Percentiles rank a stretch among this genome's conserved stretches.
Evolutionary conservation across 805 yeast genomes (phyloP).

Genomic region (Suhomyces sp.): DNA sequence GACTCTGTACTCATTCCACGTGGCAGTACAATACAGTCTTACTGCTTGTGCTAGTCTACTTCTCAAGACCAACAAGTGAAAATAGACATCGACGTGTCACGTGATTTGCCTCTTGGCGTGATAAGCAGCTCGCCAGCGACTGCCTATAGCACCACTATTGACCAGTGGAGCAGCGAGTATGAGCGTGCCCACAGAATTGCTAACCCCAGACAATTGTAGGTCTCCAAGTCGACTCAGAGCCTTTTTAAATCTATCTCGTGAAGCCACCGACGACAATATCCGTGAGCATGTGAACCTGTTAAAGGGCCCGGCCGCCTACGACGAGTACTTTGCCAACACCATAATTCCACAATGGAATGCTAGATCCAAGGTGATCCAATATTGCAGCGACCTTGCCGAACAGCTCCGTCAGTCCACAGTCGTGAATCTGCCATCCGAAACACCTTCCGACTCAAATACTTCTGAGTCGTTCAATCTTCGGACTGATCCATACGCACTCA

Average conservation of each 20-base stretch:
- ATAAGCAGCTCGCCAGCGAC: not conserved
- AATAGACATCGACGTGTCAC: not conserved
- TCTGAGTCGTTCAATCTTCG: constrained; percentile 27
- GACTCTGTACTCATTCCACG: not conserved
- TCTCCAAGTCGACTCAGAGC: constrained; percentile 33
- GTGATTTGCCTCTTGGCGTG: not conserved
- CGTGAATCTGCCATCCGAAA: not conserved
- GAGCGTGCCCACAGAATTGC: constrained; percentile 10
- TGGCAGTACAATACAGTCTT: not conserved
- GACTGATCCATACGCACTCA: constrained; percentile 38
- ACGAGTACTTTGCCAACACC: constrained; percentile 21
- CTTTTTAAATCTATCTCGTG: constrained; percentile 37
- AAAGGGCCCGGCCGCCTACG: constrained; percentile 18
- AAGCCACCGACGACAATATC: constrained; percentile 40
- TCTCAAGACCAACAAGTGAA: not conserved
- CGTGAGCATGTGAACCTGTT: constrained; percentile 37
- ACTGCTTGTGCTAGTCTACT: not conserved
- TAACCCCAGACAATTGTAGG: constrained; percentile 32
- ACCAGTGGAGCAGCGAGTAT: not conserved
- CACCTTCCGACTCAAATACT: not conserved
- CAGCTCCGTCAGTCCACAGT: constrained; percentile 16
- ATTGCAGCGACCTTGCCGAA: constrained; percentile 28
- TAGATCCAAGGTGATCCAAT: constrained; percentile 27
- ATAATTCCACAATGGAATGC: constrained; percentile 38
- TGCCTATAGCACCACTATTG: not conserved